Base-by-base conservation (phyloP, 2,329 filamentous ascomycete genomes). In the Knoxdaviesia capensis region DNA sequence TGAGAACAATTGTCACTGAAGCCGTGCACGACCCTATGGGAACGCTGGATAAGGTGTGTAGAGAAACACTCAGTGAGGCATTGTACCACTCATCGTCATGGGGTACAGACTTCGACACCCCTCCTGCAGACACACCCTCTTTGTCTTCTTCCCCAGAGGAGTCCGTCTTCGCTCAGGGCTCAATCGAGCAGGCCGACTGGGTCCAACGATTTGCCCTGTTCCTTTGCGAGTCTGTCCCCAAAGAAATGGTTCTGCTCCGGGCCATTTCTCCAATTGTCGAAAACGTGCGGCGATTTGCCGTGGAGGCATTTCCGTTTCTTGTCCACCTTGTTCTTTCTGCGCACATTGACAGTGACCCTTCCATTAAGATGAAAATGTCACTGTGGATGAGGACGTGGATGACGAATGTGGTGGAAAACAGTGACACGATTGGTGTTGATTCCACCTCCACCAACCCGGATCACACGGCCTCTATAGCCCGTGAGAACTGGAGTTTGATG, bases 351-450 rank as follows among this genome's bases (percentile, higher is more conserved):
- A 65, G 67, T 35, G 94, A 87, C 0, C 61, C 64, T 7, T 67
- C 76, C 2, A 66, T 82, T 44, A 73, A 67, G 34, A 58, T 62
- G 7, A 20, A 20, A 20, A 20, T 20, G 20, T 20, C 20, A 20
- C 20, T 20, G 20, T 20, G 20, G 20, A 20, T 20, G 20, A 20
- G 20, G 20, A 20, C 20, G 20, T 84, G 80, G 66, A 70, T 96
- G 34, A 59, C 67, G 75, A 5, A 84, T 84, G 50, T 61, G 80
- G 41, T 76, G 75, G 1, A 69, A 96, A 36, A 79, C 83, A 48
- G 73, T 78, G 5, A 65, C 96, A 33, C 62, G 96, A 4, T 98
- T 94, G 54, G 68, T 98, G 20, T 74, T 85, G 34, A 84, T 79
- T 4, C 86, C 92, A 52, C 67, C 71, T 31, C 60, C 79, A 9